Evolutionary conservation across 768 basidiomycete species (phyloP), one percentile per base, ranked within the genome.

Genomic region (Naganishia antarctica): DNA sequence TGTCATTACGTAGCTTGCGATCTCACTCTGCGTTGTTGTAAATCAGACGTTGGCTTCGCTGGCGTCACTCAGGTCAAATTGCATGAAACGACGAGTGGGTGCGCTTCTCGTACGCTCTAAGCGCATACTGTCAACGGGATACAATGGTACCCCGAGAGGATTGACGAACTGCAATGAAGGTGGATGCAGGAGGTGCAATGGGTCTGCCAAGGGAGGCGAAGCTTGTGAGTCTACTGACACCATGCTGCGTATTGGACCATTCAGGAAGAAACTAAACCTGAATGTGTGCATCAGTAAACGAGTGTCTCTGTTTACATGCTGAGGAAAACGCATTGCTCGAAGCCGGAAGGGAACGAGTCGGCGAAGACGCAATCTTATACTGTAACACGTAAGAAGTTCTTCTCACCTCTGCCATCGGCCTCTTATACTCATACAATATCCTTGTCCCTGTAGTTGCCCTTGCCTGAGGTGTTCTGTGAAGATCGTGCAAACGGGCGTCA

Each of bases 281-380:
- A n/a, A n/a, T n/a, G 34, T 37, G 15, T 37, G 7, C 15, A 15
- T 15, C 79, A 51, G 78, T 84, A 16, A 82, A 85, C 53, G 90
- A 90, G 73, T 99, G 96, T 71, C 81, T 98, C 2, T 99, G 96
- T 73, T 80, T 99, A 11, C 96, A 99, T 75, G 96, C 96, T 0
- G 96, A 99, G 78, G 96, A 99, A 79, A 99, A 98, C 73, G 96
- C 94, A 0, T 80, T 98, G 15, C 78, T 98, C 1, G 94, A 98
- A 79, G 91, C 91, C 1, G 94, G 96, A 18, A 79, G 90, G 63
- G 96, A 97, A 65, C 81, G 96, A 49, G 83, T 94, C n/a, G 80
- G 80, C 1, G 74, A 74, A 49, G 78, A 81, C 57, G 84, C 89
- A 2, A 88, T 90, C n/a, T 74, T 99, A 15, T 99, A 98, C 75